Conservation (phyloP, 768 basidiomycete genomes). For the Leccinum obscurum region DNA sequence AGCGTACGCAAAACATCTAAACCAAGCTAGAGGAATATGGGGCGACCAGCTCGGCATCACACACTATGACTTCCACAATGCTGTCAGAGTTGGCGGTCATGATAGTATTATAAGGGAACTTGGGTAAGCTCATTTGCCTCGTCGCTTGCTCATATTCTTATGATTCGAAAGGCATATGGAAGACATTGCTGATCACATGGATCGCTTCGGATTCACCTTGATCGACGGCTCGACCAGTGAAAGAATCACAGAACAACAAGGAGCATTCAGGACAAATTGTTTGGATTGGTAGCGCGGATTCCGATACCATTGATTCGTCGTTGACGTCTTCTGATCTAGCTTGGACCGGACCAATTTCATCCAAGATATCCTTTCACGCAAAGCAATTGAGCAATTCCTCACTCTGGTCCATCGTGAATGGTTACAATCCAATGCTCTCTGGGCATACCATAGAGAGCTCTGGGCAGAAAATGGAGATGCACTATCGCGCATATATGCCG, state of each 20-base stretch:
- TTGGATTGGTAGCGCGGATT: conserved; percentile 73
- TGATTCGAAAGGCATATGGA: conserved; percentile 55
- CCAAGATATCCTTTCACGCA: conserved; percentile 89
- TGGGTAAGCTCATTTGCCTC: conserved; percentile 39
- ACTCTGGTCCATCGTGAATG: conserved; percentile 76
- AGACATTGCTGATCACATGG: conserved; percentile 59
- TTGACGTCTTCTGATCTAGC: conserved; percentile 41
- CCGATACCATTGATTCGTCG: neutral
- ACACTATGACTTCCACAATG: conserved; percentile 92
- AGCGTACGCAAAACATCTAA: conserved; percentile 82
- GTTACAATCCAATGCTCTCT: conserved; percentile 65
- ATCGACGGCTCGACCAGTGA: conserved; percentile 65
- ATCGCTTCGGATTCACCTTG: conserved; percentile 85
- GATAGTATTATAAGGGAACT: conserved; percentile 81
- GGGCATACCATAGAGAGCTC: conserved; percentile 86
- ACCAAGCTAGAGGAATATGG: conserved; percentile 58
- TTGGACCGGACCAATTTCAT: conserved; percentile 97
- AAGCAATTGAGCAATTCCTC: conserved; percentile 81
- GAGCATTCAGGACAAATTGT: conserved; percentile 93
- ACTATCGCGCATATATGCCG: conserved; percentile 91
- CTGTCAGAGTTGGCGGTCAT: conserved; percentile 79
- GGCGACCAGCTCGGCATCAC: conserved; percentile 77
- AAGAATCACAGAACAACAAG: conserved; percentile 84
- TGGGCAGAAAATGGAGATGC: conserved; percentile 99
- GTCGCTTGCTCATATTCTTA: conserved; percentile 8